Conservation (phyloP, 1,284 basidiomycete species). For the Salmacisia buchloeana region DNA sequence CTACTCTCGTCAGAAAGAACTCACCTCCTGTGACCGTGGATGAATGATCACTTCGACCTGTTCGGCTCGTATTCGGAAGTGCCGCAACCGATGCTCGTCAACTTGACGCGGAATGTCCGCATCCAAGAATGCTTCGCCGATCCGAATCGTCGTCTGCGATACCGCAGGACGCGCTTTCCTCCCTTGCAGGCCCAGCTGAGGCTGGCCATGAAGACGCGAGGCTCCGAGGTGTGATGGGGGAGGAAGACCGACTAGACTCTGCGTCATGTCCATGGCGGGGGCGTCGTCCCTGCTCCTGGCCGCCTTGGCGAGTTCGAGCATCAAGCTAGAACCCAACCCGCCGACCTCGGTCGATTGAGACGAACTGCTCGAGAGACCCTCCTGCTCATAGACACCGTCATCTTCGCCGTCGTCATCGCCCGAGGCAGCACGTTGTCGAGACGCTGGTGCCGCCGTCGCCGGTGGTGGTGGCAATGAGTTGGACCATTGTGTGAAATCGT, state of each 20-base stretch:
- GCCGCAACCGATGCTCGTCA: neutral
- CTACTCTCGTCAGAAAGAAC: neutral
- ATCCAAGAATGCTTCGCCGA: neutral
- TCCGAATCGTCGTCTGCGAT: neutral
- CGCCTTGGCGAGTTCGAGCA: neutral
- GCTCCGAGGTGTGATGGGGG: neutral
- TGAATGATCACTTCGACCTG: neutral
- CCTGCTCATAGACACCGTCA: slow-evolving; percentile 3
- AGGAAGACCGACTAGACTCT: slow-evolving; percentile 3
- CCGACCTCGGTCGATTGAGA: slow-evolving; percentile 8
- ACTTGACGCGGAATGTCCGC: neutral
- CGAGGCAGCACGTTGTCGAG: slow-evolving; percentile 17
- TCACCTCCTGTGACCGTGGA: neutral
- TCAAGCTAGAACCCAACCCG: neutral
- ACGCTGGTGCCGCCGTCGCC: too few relatives aligned
- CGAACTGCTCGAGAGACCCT: slow-evolving; percentile 7
- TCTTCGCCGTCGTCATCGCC: slow-evolving; percentile 17
- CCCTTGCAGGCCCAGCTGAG: neutral
- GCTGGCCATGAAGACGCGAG: neutral
- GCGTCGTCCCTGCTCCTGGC: neutral
- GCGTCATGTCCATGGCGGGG: neutral
- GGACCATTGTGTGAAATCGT: slow-evolving; percentile 30
- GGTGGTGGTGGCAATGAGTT: slow-evolving; percentile 20
- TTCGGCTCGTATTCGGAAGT: slow-evolving; percentile 4
- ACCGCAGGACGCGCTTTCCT: neutral